phyloP scores from a whole-genome alignment of 257 asterid genomes.

The Solanum habrochaites region DNA sequence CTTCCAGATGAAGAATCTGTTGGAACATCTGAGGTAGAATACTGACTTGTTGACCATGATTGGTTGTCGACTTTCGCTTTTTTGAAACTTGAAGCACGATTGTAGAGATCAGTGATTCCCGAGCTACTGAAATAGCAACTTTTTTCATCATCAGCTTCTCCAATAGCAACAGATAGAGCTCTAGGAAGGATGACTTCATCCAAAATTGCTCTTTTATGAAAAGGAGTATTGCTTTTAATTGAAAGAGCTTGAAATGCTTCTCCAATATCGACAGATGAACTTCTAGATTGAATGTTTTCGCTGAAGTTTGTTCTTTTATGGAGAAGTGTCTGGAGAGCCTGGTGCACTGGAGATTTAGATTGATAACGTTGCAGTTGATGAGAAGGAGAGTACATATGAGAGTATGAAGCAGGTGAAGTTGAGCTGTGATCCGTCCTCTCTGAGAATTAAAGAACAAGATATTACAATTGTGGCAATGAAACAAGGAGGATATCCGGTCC shows the following conservation, averaged over 20 bases:
- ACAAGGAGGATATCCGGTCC: neutral
- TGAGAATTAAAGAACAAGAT: slow-evolving; percentile 11
- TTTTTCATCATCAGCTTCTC: neutral
- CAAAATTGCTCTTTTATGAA: slow-evolving; percentile 11
- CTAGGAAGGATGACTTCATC: slow-evolving; percentile 15
- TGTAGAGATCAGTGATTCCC: neutral
- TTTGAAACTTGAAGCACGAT: neutral
- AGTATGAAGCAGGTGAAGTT: slow-evolving; percentile 18
- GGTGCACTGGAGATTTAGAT: slow-evolving; percentile 50
- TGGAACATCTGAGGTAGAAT: slow-evolving; percentile 24
- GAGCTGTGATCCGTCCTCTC: slow-evolving; percentile 34
- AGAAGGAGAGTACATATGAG: slow-evolving; percentile 35
- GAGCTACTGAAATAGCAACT: slow-evolving; percentile 1
- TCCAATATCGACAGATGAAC: slow-evolving; percentile 5
- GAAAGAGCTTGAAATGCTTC: neutral
- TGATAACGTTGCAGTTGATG: slow-evolving; percentile 52
- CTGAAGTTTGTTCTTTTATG: slow-evolving; percentile 30
- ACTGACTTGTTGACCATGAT: slow-evolving; percentile 12
- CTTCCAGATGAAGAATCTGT: slow-evolving; percentile 20
- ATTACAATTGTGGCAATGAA: neutral
- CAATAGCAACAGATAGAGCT: slow-evolving; percentile 5
- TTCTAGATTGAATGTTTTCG: slow-evolving; percentile 9
- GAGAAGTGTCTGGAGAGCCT: slow-evolving; percentile 16
- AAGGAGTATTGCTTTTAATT: neutral
- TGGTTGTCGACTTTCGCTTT: slow-evolving; percentile 9